A percentile compares a stretch with the other conserved stretches of the same genome.
phyloP scores from a whole-genome alignment of 768 basidiomycete species.

The Suillus variegatus region DNA sequence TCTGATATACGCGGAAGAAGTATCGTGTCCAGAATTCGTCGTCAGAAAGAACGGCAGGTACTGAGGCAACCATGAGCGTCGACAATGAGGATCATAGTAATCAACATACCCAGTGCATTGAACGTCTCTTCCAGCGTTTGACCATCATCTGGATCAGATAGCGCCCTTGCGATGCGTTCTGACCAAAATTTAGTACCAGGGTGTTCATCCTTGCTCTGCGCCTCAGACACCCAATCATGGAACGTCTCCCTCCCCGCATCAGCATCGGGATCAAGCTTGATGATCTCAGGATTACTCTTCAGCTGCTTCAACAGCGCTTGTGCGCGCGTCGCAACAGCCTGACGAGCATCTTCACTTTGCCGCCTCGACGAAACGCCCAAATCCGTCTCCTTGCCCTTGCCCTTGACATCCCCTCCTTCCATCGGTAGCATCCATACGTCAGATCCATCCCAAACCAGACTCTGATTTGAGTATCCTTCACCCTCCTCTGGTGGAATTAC shows the following conservation, averaged over 20 bases:
- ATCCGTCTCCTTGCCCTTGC: slow-evolving; percentile 39
- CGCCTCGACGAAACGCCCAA: slow-evolving; percentile 27
- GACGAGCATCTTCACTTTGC: slow-evolving; percentile 43
- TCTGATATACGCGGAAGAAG: slow-evolving; percentile 87
- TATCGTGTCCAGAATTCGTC: slow-evolving; percentile 85
- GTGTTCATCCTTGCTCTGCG: slow-evolving; percentile 58
- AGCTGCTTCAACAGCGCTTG: slow-evolving; percentile 75
- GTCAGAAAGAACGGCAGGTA: slow-evolving; percentile 63
- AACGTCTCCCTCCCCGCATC: slow-evolving; percentile 61
- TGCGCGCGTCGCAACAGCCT: slow-evolving; percentile 70
- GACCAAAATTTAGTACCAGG: slow-evolving; percentile 52
- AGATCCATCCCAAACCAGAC: slow-evolving; percentile 78
- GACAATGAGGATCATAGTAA: neutral
- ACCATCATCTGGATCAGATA: slow-evolving; percentile 55
- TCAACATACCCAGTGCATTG: slow-evolving; percentile 58
- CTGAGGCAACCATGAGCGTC: slow-evolving; percentile 38
- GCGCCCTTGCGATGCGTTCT: slow-evolving; percentile 45
- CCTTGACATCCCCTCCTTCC: slow-evolving; percentile 30
- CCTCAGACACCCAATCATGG: slow-evolving; percentile 58
- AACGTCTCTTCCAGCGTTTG: slow-evolving; percentile 51
- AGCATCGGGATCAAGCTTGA: slow-evolving; percentile 72
- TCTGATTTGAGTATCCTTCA: slow-evolving; percentile 30
- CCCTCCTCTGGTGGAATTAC: slow-evolving; percentile 80
- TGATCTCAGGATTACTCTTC: slow-evolving; percentile 70
- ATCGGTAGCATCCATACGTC: slow-evolving; percentile 81